phyloP scores from a whole-genome alignment of 2,329 filamentous ascomycete genomes.

The Neonectria hederae region DNA sequence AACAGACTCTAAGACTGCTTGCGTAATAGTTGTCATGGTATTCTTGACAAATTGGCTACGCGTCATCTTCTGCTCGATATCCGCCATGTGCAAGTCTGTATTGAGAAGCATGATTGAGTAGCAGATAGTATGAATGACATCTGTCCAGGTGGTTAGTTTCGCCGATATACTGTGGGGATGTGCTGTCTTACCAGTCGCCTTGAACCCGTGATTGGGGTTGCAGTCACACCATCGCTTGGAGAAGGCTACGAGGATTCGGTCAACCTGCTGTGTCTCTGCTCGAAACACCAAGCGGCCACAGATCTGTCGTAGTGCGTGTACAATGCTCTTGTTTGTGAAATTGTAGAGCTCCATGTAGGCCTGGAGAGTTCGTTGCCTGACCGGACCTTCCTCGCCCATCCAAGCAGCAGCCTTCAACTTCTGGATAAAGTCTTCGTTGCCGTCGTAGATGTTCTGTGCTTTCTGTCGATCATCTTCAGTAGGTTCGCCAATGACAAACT shows the following conservation, averaged over 20 bases:
- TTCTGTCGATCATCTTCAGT: constrained; percentile 78
- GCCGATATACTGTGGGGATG: neutral
- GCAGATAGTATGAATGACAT: constrained; percentile 96
- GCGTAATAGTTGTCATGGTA: constrained; percentile 87
- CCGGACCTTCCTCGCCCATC: constrained; percentile 79
- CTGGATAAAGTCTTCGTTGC: constrained; percentile 81
- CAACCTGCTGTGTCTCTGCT: constrained; percentile 95
- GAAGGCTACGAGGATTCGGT: constrained; percentile 90
- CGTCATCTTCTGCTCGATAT: constrained; percentile 98
- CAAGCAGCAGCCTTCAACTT: constrained; percentile 86
- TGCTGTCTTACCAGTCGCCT: constrained; percentile 73
- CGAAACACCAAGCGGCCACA: constrained; percentile 85
- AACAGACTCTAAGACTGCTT: constrained; percentile 77
- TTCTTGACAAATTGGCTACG: constrained; percentile 95
- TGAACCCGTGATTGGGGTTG: constrained; percentile 94
- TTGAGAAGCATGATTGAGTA: constrained; percentile 96
- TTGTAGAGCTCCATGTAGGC: constrained; percentile 96
- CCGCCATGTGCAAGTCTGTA: constrained; percentile 92
- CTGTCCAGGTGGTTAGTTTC: constrained; percentile 56
- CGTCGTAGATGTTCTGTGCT: constrained; percentile 85
- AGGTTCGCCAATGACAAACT: constrained; percentile 66
- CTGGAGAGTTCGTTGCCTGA: constrained; percentile 66
- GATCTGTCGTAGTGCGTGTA: constrained; percentile 79
- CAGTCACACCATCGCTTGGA: constrained; percentile 92
- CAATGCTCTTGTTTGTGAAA: constrained; percentile 82